Conservation (phyloP, 2,329 filamentous ascomycete genomes). For the Alternaria gansuensis region DNA sequence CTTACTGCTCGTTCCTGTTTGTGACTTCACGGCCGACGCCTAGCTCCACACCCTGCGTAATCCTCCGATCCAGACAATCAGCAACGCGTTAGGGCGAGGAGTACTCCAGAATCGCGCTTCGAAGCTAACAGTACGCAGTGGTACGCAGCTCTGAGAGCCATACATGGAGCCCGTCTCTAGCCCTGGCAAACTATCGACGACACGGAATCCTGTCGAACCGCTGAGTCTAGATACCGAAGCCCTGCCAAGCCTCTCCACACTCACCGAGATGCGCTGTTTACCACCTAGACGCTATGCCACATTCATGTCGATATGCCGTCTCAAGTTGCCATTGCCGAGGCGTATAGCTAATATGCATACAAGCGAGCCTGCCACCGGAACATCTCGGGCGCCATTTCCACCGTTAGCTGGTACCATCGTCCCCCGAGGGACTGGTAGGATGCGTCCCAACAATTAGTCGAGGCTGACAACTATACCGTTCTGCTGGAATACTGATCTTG, state of each 20-base stretch:
- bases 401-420: constrained; percentile 17
- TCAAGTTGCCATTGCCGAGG: constrained; percentile 15
- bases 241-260: constrained; percentile 21
- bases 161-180: constrained; percentile 3
- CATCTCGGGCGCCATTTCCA: constrained; percentile 23
- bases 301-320: constrained; percentile 21
- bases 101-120: constrained; percentile 3
- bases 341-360: constrained; percentile 22
- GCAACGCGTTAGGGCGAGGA: background rate
- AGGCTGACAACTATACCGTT: constrained; percentile 15
- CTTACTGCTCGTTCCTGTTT: constrained; percentile 3
- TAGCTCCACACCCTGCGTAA: constrained; percentile 15
- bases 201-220: constrained; percentile 10
- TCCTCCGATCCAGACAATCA: constrained; percentile 3
- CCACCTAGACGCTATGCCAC: constrained; percentile 17
- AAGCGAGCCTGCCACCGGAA: constrained; percentile 24
- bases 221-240: constrained; percentile 19
- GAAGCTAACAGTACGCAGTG: constrained; percentile 9
- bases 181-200: constrained; percentile 9
- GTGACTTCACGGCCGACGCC: constrained; percentile 10
- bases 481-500: background rate
- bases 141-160: constrained; percentile 6
- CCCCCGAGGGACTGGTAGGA: constrained; percentile 16
- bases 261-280: constrained; percentile 15
- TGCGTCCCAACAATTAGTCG: constrained; percentile 16